phyloP scores from a whole-genome alignment of 1,139 yeast genomes.

The Yueomyces sp. region DNA sequence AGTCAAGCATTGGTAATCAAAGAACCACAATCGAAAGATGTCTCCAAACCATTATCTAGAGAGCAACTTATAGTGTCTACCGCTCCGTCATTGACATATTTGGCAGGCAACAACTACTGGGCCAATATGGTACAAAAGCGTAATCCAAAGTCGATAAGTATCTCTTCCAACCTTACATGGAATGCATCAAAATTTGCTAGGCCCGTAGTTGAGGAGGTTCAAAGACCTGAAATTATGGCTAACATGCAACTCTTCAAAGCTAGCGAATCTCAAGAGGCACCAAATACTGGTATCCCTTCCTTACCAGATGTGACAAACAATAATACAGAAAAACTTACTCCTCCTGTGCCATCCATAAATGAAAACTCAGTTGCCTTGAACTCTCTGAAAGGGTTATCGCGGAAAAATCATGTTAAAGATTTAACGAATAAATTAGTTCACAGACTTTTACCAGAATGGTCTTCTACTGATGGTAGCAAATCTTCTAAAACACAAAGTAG shows the following conservation, averaged over 20 bases:
- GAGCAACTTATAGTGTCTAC: not conserved
- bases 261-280: not conserved
- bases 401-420: slow-evolving; percentile 12
- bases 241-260: slow-evolving; percentile 4
- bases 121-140: not conserved
- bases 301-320: not conserved
- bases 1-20: not conserved
- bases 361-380: slow-evolving; percentile 15
- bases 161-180: slow-evolving; percentile 12
- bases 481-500: slow-evolving; percentile 1
- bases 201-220: slow-evolving; percentile 14
- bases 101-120: not conserved
- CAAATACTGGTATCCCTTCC: not conserved
- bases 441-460: slow-evolving; percentile 11
- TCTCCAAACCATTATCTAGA: not conserved
- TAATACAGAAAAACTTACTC: not conserved
- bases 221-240: slow-evolving; percentile 13
- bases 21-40: not conserved
- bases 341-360: not conserved
- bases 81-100: not conserved
- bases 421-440: slow-evolving; percentile 14
- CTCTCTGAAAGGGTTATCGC: slow-evolving; percentile 17
- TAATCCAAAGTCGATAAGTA: slow-evolving; percentile 1
- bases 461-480: not conserved
- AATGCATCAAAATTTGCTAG: slow-evolving; percentile 14